phyloP scores from a whole-genome alignment of 1,284 basidiomycete species.

The Tilletia horrida region DNA sequence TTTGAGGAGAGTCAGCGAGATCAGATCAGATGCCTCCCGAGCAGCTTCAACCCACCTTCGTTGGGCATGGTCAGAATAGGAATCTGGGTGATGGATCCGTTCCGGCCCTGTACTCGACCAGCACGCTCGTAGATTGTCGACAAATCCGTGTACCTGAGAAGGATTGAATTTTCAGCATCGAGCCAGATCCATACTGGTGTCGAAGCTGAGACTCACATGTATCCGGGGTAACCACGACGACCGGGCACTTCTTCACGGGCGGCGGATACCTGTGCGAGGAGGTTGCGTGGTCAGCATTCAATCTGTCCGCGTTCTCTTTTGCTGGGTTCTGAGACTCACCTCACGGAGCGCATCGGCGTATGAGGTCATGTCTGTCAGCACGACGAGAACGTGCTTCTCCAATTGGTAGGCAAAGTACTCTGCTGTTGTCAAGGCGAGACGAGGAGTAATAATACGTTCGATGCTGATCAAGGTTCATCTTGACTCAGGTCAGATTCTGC shows the following conservation, averaged over 20 bases:
- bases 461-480: constrained; percentile 59
- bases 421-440: constrained; percentile 93
- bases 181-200: background rate
- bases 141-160: constrained; percentile 51
- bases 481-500: too few species aligned
- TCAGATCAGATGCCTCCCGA: constrained; percentile 25
- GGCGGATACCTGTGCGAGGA: constrained; percentile 68
- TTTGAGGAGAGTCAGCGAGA: constrained; percentile 20
- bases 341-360: constrained; percentile 98
- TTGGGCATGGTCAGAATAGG: constrained; percentile 99
- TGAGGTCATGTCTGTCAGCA: constrained; percentile 97
- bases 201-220: constrained; percentile 67
- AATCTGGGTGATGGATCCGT: constrained; percentile 99
- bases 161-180: background rate
- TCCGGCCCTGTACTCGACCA: constrained; percentile 92
- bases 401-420: constrained; percentile 99
- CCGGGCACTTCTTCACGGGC: constrained; percentile 99
- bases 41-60: constrained; percentile 61
- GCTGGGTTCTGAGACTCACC: constrained; percentile 41
- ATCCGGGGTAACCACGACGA: constrained; percentile 96
- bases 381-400: constrained; percentile 98
- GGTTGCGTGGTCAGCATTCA: background rate
- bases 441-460: constrained; percentile 98
- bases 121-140: constrained; percentile 98
- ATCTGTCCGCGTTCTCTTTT: background rate